Evolutionary conservation across 192 early-diverging fungal genomes (phyloP).

Genomic region (Backusella australiensis): DNA sequence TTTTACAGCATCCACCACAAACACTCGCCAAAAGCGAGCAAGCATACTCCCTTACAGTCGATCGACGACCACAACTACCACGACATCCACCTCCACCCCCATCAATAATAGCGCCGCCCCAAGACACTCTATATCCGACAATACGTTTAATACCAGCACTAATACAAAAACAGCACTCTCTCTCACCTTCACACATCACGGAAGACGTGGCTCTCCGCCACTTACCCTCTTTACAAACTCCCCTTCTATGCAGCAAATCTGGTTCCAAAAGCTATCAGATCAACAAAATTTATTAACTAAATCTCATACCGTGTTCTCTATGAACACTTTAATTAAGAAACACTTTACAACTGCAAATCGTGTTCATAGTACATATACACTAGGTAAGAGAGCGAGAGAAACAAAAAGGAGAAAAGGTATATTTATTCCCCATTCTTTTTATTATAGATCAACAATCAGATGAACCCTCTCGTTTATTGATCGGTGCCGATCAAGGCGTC

Average conservation of each 20-base stretch:
- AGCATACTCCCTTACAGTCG: slow-evolving; percentile 32
- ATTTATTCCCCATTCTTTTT: background rate
- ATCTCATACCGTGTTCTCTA: slow-evolving; percentile 46
- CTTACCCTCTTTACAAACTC: slow-evolving; percentile 74
- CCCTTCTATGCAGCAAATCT: slow-evolving; percentile 71
- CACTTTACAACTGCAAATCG: slow-evolving; percentile 48
- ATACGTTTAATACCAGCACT: background rate
- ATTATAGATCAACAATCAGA: background rate
- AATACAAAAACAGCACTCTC: slow-evolving; percentile 41
- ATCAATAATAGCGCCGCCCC: background rate
- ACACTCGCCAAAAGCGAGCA: slow-evolving; percentile 24
- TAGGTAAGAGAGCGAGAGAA: slow-evolving; percentile 27
- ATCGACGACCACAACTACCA: background rate
- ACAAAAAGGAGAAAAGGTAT: background rate
- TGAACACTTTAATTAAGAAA: slow-evolving; percentile 44
- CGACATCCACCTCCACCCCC: background rate
- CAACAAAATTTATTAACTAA: slow-evolving; percentile 48
- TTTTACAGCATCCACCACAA: slow-evolving; percentile 20
- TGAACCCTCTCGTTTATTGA: slow-evolving; percentile 41
- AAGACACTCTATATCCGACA: background rate
- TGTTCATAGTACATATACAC: slow-evolving; percentile 50
- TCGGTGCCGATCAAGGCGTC: slow-evolving; percentile 84
- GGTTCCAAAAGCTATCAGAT: slow-evolving; percentile 76
- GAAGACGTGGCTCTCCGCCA: slow-evolving; percentile 55
- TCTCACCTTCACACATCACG: slow-evolving; percentile 74